Base-by-base conservation (phyloP, 371 early-diverging fungal genomes). In the Mucor racemosus region DNA sequence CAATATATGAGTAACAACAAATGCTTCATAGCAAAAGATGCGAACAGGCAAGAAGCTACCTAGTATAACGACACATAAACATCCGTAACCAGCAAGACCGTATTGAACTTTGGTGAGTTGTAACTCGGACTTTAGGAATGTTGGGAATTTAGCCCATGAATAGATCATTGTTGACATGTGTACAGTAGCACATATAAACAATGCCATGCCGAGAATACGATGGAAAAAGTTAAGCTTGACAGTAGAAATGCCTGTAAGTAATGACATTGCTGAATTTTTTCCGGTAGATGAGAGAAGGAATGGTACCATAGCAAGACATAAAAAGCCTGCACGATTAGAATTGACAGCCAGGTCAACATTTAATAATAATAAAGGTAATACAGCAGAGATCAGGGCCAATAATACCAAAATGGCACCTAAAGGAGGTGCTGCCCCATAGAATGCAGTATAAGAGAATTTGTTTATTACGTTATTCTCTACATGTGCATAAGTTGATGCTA, bases 241-340 rank as follows among this genome's bases (percentile, higher is more conserved):
- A 34, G 77, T 75, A 1, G 88, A 86, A 3, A 88, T 84, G 7
- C 88, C 88, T 2, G 85, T 88, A 35, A 88, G 39, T 0, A 75
- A 59, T 0, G 74, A 73, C 34, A 88, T 46, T 4, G 84, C 78
- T 7, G 88, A 86, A 77, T 82, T 79, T 62, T 88, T 88, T 54
- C 86, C 86, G 1, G 88, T 80, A 2, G 85, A 84, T 1, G 84
- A 84, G 48, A 88, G 72, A 13, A 85, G 48, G 65, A 88, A 88
- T 0, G 88, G 86, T 6, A 88, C 84, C 34, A 82, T 72, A 14
- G 86, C 65, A 0, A 88, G 72, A 0, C 70, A 78, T 17, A 88
- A 65, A 63, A 81, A 88, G 1, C 88, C 88, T 8, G 88, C 88
- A 9, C 88, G 80, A 61, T 86, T 85, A 0, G 88, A 85, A 61